Evolutionary conservation across 495 filamentous ascomycete species (phyloP).

Genomic region (Bryoglossum gracile): DNA sequence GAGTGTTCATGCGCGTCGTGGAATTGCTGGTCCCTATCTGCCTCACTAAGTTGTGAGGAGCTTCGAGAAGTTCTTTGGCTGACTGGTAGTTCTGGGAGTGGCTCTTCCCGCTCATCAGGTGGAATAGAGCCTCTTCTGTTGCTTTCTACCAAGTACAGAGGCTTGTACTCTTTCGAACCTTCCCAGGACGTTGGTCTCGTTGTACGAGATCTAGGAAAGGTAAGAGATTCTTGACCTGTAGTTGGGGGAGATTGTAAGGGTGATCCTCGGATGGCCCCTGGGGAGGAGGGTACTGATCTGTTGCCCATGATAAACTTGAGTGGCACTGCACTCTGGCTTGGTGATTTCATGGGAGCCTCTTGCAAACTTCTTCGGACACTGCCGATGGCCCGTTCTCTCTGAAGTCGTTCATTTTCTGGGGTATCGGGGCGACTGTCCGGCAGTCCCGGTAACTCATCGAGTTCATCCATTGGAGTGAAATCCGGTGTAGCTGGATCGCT

Average conservation of each 20-base stretch:
- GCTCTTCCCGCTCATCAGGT: constrained; percentile 6
- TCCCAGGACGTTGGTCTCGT: constrained; percentile 44
- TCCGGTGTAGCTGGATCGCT: constrained; percentile 36
- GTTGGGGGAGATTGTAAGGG: constrained; percentile 32
- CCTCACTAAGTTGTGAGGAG: constrained; percentile 24
- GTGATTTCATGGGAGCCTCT: constrained; percentile 28
- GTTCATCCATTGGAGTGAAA: constrained; percentile 20
- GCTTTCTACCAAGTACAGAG: constrained; percentile 42
- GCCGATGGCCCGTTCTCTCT: constrained; percentile 7
- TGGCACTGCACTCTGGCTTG: constrained; percentile 46
- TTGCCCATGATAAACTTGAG: constrained; percentile 37
- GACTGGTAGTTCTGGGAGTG: constrained; percentile 27
- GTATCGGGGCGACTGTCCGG: constrained; percentile 46
- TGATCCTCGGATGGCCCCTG: constrained; percentile 30
- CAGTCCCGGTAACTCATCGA: constrained; percentile 37
- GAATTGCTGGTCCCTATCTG: constrained; percentile 11
- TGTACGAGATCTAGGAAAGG: constrained; percentile 26
- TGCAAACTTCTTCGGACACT: constrained; percentile 15
- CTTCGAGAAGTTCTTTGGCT: constrained; percentile 29
- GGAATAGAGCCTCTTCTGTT: constrained; percentile 18
- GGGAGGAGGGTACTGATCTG: constrained; percentile 37
- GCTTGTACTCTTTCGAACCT: constrained; percentile 39
- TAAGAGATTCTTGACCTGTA: constrained; percentile 21
- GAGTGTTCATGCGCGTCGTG: constrained; percentile 1
- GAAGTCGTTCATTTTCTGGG: constrained; percentile 27